Evolutionary conservation across 2,329 filamentous ascomycete genomes (phyloP), one percentile per base, ranked within the genome.

Genomic region (Nemania diffusa): DNA sequence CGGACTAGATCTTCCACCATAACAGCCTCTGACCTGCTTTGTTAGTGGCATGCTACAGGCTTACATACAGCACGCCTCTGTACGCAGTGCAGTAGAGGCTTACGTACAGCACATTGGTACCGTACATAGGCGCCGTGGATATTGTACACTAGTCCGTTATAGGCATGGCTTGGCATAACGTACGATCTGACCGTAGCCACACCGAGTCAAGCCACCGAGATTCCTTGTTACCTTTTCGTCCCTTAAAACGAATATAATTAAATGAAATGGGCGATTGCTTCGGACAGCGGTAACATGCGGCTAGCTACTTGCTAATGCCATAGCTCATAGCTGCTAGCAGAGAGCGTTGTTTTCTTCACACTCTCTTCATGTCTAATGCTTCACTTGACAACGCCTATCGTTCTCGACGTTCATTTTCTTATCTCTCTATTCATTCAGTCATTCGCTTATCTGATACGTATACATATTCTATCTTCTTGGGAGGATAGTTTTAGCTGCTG

Each of bases 201-300:
- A 77, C 70, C 46, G 61, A 64, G 73, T 75, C 74, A 77, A 77
- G 75, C 75, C 75, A 77, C 74, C 69, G 57, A 69, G 64, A 22
- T 26, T 40, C 44, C 37, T 13, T 27, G 17, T 11, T 32, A 46
- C n/a, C 37, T 46, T 53, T 57, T 20, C 57, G 53, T 71, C 70
- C 71, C 71, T 73, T 74, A 68, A 73, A 73, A 71, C 65, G 58
- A 57, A 58, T 72, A 72, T 72, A 73, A 74, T 74, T 74, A 70
- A 71, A 66, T 60, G 57, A 64, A 52, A 58, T 57, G 52, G n/a
- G 13, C 24, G 26, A 20, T 53, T 34, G 20, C n/a, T 13, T 29
- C 27, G 27, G 66, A 17, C 26, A 17, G 55, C 62, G 65, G 44
- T 26, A 53, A 22, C 55, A 61, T 61, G 61, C 52, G 26, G 68